These are phyloP conservation scores for Apiospora hydei DNA, from an alignment of 2,329 filamentous ascomycete species.

Conservation along the genomic window DNA sequence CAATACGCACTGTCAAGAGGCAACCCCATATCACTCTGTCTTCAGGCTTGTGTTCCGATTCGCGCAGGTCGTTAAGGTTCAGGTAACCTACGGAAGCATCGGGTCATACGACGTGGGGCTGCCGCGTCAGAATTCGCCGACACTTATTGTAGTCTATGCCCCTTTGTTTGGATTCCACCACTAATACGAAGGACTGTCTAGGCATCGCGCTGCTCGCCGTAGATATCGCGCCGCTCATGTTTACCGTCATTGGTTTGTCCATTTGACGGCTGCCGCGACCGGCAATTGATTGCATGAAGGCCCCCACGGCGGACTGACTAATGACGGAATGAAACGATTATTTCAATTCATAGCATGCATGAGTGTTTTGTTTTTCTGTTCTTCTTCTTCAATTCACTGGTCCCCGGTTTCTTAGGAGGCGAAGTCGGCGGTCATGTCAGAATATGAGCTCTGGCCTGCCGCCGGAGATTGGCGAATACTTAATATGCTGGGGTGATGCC, in stretches of 20 bases:
- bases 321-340: constrained; percentile 9
- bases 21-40: not conserved
- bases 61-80: constrained; percentile 3
- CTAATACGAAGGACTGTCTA: constrained; percentile 26
- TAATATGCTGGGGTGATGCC: not conserved
- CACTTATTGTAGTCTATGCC: not conserved
- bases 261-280: constrained; percentile 7
- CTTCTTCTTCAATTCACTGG: not conserved
- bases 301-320: not conserved
- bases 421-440: not conserved
- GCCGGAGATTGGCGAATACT: not conserved
- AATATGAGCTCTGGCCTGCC: not conserved
- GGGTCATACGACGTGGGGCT: constrained; percentile 9
- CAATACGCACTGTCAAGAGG: not conserved
- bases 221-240: constrained; percentile 51
- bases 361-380: not conserved
- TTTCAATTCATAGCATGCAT: constrained; percentile 17
- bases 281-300: constrained; percentile 9
- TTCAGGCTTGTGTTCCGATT: constrained; percentile 1
- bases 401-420: not conserved
- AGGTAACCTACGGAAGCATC: not conserved
- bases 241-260: constrained; percentile 48
- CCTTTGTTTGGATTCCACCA: constrained; percentile 1
- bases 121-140: constrained; percentile 6
- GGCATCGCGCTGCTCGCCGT: constrained; percentile 48